phyloP scores from a whole-genome alignment of 2,329 filamentous ascomycete species.

The Cadophora sp. region DNA sequence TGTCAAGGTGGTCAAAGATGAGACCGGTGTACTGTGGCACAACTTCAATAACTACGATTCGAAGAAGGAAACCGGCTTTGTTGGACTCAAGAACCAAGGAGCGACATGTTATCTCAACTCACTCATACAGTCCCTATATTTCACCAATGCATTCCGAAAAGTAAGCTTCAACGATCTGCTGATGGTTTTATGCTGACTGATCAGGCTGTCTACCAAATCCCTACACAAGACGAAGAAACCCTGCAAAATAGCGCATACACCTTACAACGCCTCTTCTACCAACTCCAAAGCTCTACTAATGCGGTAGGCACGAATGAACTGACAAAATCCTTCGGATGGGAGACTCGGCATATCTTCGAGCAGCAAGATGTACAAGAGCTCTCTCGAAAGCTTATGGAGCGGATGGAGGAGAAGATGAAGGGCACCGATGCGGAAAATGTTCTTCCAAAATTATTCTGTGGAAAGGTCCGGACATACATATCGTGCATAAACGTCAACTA shows the following conservation, averaged over 20 bases:
- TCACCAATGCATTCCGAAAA: conserved; percentile 93
- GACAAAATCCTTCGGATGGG: conserved; percentile 97
- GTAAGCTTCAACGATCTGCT: conserved; percentile 52
- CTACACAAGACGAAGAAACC: conserved; percentile 83
- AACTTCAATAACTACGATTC: conserved; percentile 96
- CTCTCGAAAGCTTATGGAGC: conserved; percentile 95
- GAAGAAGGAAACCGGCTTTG: conserved; percentile 98
- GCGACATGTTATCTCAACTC: conserved; percentile 91
- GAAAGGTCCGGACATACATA: conserved; percentile 98
- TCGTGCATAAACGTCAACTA: conserved; percentile 98
- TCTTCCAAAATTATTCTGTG: conserved; percentile 89
- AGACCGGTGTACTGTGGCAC: conserved; percentile 89
- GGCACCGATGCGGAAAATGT: conserved; percentile 90
- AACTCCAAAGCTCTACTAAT: conserved; percentile 82
- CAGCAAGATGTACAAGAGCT: conserved; percentile 98
- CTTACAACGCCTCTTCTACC: conserved; percentile 92
- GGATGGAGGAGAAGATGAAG: conserved; percentile 98
- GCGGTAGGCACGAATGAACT: conserved; percentile 92
- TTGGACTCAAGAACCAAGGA: conserved; percentile 95
- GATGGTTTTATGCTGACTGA: conserved; percentile 25
- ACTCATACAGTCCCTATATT: conserved; percentile 82
- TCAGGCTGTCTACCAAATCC: conserved; percentile 95
- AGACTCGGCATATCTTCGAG: conserved; percentile 96
- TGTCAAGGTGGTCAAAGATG: conserved; percentile 82
- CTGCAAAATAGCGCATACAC: conserved; percentile 91